Percentiles rank a stretch among this genome's conserved stretches.
These are phyloP conservation scores for Coemansia sp. DNA, from an alignment of 192 early-diverging fungal species.

Conservation along the genomic window DNA sequence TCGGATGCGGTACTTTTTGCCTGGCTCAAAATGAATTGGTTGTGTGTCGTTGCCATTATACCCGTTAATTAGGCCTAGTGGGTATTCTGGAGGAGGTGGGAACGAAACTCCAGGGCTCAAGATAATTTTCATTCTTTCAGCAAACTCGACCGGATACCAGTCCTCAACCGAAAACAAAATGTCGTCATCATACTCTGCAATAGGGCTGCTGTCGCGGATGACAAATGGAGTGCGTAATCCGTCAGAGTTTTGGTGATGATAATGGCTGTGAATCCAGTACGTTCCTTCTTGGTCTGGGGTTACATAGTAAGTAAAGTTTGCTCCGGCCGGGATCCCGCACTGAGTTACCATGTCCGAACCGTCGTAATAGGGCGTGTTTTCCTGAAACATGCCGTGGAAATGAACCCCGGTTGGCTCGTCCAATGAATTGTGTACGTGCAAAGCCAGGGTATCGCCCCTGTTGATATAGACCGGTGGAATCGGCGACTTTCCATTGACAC, in stretches of 20 bases:
- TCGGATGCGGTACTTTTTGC: conserved; percentile 19
- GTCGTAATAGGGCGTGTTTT: conserved; percentile 62
- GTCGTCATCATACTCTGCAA: conserved; percentile 65
- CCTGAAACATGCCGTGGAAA: conserved; percentile 73
- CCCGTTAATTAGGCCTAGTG: conserved; percentile 16
- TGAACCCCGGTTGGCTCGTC: conserved; percentile 59
- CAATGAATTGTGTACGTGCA: conserved; percentile 54
- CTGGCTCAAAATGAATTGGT: conserved; percentile 5
- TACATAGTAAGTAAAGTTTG: conserved; percentile 65
- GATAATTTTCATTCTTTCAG: conserved; percentile 37
- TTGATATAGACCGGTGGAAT: conserved; percentile 33
- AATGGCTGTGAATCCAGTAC: conserved; percentile 76
- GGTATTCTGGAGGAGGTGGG: background rate
- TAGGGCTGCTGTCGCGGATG: conserved; percentile 56
- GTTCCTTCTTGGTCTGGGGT: conserved; percentile 65
- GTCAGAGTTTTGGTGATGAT: conserved; percentile 67
- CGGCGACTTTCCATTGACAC: conserved; percentile 61
- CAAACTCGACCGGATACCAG: conserved; percentile 56
- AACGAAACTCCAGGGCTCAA: conserved; percentile 37
- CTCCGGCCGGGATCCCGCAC: conserved; percentile 66
- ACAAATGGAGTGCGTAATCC: conserved; percentile 71
- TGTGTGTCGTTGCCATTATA: conserved; percentile 8
- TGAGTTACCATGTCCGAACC: conserved; percentile 64
- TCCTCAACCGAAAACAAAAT: conserved; percentile 61
- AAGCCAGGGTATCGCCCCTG: conserved; percentile 21